Percentiles rank a stretch among this genome's conserved stretches.
Conservation (phyloP, 2,329 filamentous ascomycete genomes). For the Dryadomyces sulphureus region DNA sequence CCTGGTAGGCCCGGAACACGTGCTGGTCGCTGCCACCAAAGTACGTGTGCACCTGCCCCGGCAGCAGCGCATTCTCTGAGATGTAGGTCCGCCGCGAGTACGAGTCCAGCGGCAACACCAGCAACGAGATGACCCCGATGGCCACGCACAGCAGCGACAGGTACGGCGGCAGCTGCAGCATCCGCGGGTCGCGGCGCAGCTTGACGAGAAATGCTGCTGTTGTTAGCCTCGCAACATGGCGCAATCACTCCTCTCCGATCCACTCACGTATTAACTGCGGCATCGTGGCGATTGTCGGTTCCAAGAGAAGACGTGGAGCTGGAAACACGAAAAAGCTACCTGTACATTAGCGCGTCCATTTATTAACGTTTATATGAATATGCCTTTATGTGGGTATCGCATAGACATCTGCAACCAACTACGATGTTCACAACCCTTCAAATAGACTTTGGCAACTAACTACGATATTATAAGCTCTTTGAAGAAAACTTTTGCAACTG, state of each 20-base stretch:
- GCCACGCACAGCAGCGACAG: slow-evolving; percentile 73
- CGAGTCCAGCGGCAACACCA: slow-evolving; percentile 75
- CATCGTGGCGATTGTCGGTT: slow-evolving; percentile 21
- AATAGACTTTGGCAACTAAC: no score
- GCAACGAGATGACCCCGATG: slow-evolving; percentile 76
- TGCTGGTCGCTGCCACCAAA: slow-evolving; percentile 95
- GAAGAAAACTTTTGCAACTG: no score
- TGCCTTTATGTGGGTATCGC: not conserved
- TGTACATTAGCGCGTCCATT: not conserved
- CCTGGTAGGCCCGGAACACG: slow-evolving; percentile 77
- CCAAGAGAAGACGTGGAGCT: not conserved
- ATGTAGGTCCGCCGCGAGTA: slow-evolving; percentile 92
- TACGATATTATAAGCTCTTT: no score
- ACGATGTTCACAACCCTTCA: no score
- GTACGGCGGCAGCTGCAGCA: slow-evolving; percentile 76
- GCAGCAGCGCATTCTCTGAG: slow-evolving; percentile 89
- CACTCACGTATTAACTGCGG: slow-evolving; percentile 39
- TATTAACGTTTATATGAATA: not conserved
- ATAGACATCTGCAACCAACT: no score
- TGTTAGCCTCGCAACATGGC: slow-evolving; percentile 4
- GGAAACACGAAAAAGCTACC: not conserved
- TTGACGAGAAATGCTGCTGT: slow-evolving; percentile 43
- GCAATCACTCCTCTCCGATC: not conserved
- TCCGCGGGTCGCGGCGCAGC: slow-evolving; percentile 64
- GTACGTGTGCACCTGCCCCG: slow-evolving; percentile 94